A percentile compares a stretch with the other conserved stretches of the same genome.
These are phyloP conservation scores for Annulohypoxylon stygium DNA, from an alignment of 495 filamentous ascomycete genomes.

Conservation along the genomic window DNA sequence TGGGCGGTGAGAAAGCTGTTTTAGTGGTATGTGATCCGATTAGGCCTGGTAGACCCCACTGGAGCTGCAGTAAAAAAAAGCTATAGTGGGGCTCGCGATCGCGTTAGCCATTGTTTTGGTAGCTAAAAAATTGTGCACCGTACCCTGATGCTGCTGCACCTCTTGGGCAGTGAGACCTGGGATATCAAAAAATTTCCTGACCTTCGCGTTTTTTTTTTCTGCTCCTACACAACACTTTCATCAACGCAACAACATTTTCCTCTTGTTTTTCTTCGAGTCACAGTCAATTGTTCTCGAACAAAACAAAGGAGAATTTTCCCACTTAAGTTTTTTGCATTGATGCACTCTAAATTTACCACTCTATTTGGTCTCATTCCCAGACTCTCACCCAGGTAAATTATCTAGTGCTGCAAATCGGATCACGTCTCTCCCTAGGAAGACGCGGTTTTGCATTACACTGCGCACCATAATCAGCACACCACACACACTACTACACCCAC, in stretches of 20 bases:
- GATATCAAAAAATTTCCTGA: slow-evolving; percentile 38
- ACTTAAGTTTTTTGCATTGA: neutral
- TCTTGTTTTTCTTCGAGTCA: slow-evolving; percentile 34
- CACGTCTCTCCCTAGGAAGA: slow-evolving; percentile 22
- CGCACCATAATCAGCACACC: slow-evolving; percentile 9
- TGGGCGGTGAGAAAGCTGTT: slow-evolving; percentile 38
- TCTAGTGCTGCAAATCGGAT: slow-evolving; percentile 1
- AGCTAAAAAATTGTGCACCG: slow-evolving; percentile 4
- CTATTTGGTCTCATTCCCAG: neutral
- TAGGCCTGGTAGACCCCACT: slow-evolving; percentile 9
- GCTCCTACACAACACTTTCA: slow-evolving; percentile 23
- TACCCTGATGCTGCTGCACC: slow-evolving; percentile 22
- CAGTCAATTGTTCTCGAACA: slow-evolving; percentile 33
- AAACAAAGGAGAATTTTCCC: slow-evolving; percentile 22
- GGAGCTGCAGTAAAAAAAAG: slow-evolving; percentile 24
- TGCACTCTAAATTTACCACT: too few relatives aligned
- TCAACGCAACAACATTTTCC: slow-evolving; percentile 28
- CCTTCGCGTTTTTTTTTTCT: slow-evolving; percentile 32
- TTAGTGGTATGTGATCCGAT: slow-evolving; percentile 13
- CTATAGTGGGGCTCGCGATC: slow-evolving; percentile 42
- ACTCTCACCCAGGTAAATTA: neutral
- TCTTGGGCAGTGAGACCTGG: slow-evolving; percentile 33
- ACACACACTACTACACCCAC: neutral
- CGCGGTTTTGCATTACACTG: slow-evolving; percentile 30
- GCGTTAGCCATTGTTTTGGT: slow-evolving; percentile 22